Evolutionary conservation across 768 basidiomycete genomes (phyloP), one percentile per base, ranked within the genome.

Genomic region (Serendipita vermifera): DNA sequence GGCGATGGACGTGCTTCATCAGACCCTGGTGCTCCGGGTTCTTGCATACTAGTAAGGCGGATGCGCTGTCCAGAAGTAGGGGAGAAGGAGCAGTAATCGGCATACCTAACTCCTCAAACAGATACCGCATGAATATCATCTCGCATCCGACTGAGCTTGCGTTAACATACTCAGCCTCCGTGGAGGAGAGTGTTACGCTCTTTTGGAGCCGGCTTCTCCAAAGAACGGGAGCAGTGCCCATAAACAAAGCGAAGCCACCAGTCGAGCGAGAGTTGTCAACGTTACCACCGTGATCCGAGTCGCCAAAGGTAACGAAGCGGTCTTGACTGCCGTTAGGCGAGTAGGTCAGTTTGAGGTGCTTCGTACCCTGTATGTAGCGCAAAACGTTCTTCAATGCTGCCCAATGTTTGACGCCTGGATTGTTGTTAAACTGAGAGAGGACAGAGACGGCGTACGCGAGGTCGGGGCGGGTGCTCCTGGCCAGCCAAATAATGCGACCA

Each of bases 281-380:
- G 39, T 62, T 38, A 0, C 68, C 67, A 31, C 55, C 67, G 55
- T 64, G 63, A 55, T 67, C 64, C 1, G 69, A 60, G 58, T 71
- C 68, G n/a, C 62, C 58, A 61, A 59, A 69, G 5, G 61, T 51
- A 26, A 46, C 55, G 43, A 61, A 62, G n/a, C n/a, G n/a, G 20
- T 48, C 46, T 9, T 36, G 9, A 9, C n/a, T 36, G 9, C 35
- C 35, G n/a, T n/a, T 36, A n/a, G 33, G 54, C 1, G 36, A 26
- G 54, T 38, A 55, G 6, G 38, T 36, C 1, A 55, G 54, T 1
- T 9, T 14, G 15, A 35, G n/a, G 22, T 55, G 33, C 22, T 36
- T 36, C 1, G 54, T 20, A 17, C 54, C 54, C 17, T 15, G 26
- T 1, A 41, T 29, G 29, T 40, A 56, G 2, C 41, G 39, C 9